Evolutionary conservation across 768 basidiomycete species (phyloP).

Genomic region (Mycena capillaripes): DNA sequence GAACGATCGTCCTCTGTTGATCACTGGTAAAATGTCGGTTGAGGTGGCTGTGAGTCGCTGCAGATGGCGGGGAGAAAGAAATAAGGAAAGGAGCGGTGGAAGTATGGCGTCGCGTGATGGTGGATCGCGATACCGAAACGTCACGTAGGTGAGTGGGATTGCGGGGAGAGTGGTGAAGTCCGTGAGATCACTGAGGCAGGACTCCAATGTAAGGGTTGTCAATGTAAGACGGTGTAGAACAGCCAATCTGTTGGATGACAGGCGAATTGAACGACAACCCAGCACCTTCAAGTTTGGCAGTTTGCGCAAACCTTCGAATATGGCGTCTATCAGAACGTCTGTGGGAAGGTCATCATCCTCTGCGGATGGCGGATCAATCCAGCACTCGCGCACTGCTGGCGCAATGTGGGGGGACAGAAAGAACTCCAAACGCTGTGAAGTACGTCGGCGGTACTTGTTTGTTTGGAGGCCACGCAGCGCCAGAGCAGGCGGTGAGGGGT

Average conservation of each 20-base stretch:
- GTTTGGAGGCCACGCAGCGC: slow-evolving; percentile 14
- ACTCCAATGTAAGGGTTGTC: slow-evolving; percentile 27
- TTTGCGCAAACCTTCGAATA: slow-evolving; percentile 33
- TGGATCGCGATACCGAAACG: slow-evolving; percentile 22
- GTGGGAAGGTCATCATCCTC: slow-evolving; percentile 35
- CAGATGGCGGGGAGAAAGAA: slow-evolving; percentile 33
- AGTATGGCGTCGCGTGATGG: slow-evolving; percentile 17
- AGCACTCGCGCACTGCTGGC: slow-evolving; percentile 35
- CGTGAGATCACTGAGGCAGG: slow-evolving; percentile 29
- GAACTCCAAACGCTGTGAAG: slow-evolving; percentile 30
- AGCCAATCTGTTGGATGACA: slow-evolving; percentile 23
- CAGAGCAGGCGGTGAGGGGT: slow-evolving; percentile 13
- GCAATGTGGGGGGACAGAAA: slow-evolving; percentile 34
- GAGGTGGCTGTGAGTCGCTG: slow-evolving; percentile 27
- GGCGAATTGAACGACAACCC: slow-evolving; percentile 21
- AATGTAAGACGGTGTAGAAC: slow-evolving; percentile 25
- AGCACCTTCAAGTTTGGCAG: slow-evolving; percentile 32
- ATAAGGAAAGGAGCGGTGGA: slow-evolving; percentile 26
- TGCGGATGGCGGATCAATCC: slow-evolving; percentile 32
- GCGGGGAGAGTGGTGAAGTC: slow-evolving; percentile 12
- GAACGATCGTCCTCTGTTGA: slow-evolving; percentile 18
- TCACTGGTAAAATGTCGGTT: slow-evolving; percentile 21
- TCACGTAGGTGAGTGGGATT: slow-evolving; percentile 23
- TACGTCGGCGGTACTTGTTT: slow-evolving; percentile 27
- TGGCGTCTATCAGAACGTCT: slow-evolving; percentile 35